These are phyloP conservation scores for Lichenothelia convexa DNA, from an alignment of 495 filamentous ascomycete genomes.

Conservation along the genomic window DNA sequence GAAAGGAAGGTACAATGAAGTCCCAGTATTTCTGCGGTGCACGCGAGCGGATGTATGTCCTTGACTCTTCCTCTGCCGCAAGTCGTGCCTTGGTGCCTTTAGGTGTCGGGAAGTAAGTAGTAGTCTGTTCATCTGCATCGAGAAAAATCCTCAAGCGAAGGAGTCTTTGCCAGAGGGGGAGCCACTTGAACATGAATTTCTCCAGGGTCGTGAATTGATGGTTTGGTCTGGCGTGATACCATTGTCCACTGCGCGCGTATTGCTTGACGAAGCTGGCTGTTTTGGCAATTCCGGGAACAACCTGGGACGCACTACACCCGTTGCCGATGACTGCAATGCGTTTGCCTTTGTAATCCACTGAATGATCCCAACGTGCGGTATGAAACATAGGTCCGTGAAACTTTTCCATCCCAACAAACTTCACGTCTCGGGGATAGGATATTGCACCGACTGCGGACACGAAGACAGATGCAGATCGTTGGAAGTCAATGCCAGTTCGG, in stretches of 20 bases:
- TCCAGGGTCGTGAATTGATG: slow-evolving; percentile 10
- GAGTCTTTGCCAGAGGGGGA: slow-evolving; percentile 16
- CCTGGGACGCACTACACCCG: slow-evolving; percentile 36
- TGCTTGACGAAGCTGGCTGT: slow-evolving; percentile 19
- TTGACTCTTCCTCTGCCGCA: slow-evolving; percentile 5
- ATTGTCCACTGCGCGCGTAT: slow-evolving; percentile 21
- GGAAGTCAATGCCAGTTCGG: slow-evolving; percentile 11
- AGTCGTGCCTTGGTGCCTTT: slow-evolving; percentile 5
- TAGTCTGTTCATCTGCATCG: slow-evolving; percentile 11
- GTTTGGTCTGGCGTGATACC: slow-evolving; percentile 19
- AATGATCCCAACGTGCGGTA: slow-evolving; percentile 37
- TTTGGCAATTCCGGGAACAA: slow-evolving; percentile 22
- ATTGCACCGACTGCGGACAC: slow-evolving; percentile 14
- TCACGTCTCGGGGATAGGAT: slow-evolving; percentile 4
- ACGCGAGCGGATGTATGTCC: slow-evolving; percentile 18
- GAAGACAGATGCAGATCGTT: slow-evolving; percentile 9
- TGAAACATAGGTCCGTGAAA: slow-evolving; percentile 41
- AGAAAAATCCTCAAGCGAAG: slow-evolving; percentile 16
- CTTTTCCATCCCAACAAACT: slow-evolving; percentile 31
- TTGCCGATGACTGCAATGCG: slow-evolving; percentile 42
- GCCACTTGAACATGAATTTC: slow-evolving; percentile 9
- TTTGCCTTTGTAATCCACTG: slow-evolving; percentile 29
- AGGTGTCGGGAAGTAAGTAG: slow-evolving; percentile 13
- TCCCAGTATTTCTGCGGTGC: slow-evolving; percentile 25
- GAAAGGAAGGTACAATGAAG: slow-evolving; percentile 25